These are phyloP conservation scores for Coemansia brasiliensis DNA, from an alignment of 192 early-diverging fungal genomes.

Conservation along the genomic window DNA sequence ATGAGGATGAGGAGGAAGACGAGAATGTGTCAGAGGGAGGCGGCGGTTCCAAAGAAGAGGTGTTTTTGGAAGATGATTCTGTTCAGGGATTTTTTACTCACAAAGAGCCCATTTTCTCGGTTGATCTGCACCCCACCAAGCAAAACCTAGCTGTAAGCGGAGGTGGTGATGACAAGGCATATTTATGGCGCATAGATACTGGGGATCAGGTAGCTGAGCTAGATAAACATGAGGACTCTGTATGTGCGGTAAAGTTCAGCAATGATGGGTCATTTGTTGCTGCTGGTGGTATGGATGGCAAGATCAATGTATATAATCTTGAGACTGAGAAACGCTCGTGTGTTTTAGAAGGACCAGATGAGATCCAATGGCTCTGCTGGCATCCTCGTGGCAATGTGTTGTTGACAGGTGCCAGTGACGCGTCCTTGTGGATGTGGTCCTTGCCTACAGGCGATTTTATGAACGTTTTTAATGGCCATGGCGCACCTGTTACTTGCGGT, in stretches of 20 bases:
- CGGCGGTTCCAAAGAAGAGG: constrained; percentile 9
- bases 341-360: constrained; percentile 84
- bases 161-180: constrained; percentile 91
- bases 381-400: constrained; percentile 92
- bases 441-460: constrained; percentile 87
- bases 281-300: constrained; percentile 95
- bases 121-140: constrained; percentile 77
- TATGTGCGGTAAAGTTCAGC: constrained; percentile 80
- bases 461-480: constrained; percentile 91
- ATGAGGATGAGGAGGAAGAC: constrained; percentile 60
- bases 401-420: constrained; percentile 85
- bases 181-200: constrained; percentile 82
- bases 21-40: constrained; percentile 29
- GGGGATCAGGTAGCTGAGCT: constrained; percentile 71
- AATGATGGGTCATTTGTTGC: constrained; percentile 82
- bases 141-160: constrained; percentile 72
- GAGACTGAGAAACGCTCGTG: constrained; percentile 17
- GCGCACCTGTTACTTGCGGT: constrained; percentile 80
- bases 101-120: constrained; percentile 84
- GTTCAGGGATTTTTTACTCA: constrained; percentile 89
- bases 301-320: constrained; percentile 61
- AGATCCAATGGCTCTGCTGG: constrained; percentile 95
- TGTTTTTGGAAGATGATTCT: constrained; percentile 73
- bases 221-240: constrained; percentile 84
- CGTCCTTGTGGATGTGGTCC: constrained; percentile 96